Conservation (phyloP, 495 filamentous ascomycete genomes). For the Podospora anserina region DNA sequence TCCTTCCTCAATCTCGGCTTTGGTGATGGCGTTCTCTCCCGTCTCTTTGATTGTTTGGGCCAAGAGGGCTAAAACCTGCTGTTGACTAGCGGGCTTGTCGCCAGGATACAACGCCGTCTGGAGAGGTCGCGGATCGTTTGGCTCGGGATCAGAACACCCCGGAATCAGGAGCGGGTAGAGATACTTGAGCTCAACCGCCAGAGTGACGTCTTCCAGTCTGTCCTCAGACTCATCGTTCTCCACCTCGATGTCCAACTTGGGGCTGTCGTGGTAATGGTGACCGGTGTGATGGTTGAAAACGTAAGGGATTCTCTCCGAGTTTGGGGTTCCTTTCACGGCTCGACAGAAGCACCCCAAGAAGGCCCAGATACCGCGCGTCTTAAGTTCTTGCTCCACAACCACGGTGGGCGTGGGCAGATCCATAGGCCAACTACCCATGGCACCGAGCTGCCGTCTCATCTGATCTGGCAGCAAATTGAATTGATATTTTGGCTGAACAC, state of each 20-base stretch:
- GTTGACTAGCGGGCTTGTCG: slow-evolving; percentile 3
- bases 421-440: background rate
- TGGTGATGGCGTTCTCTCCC: slow-evolving; percentile 23
- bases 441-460: background rate
- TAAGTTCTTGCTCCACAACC: slow-evolving; percentile 1
- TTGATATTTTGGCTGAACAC: background rate
- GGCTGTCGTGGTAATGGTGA: too few species aligned
- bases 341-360: background rate
- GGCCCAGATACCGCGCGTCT: background rate
- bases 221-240: background rate
- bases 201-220: slow-evolving; percentile 2
- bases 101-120: background rate
- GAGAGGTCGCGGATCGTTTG: background rate
- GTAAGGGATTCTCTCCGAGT: background rate
- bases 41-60: slow-evolving; percentile 24
- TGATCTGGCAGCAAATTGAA: background rate
- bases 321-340: background rate
- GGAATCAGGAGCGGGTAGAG: slow-evolving; percentile 19
- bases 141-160: background rate
- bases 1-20: slow-evolving; percentile 12
- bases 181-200: slow-evolving; percentile 11
- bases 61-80: slow-evolving; percentile 18
- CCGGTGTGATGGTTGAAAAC: background rate
- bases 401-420: background rate
- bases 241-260: background rate